A percentile compares a stretch with the other conserved stretches of the same genome.
Conservation (phyloP, 805 yeast species). For the Danielia oregonensis region DNA sequence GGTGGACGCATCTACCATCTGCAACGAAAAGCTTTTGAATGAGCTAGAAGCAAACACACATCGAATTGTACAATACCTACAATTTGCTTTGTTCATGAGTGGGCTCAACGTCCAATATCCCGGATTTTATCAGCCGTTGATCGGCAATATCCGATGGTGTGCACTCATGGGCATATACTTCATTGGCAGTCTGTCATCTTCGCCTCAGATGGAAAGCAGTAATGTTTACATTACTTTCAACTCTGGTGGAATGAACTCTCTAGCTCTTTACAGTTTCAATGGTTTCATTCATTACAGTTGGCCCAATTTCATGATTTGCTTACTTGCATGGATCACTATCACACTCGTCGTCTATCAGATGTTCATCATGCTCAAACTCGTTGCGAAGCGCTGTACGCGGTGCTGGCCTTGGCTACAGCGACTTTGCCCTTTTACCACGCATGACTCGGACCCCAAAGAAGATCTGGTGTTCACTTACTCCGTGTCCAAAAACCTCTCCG, state of each 20-base stretch:
- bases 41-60: slow-evolving; percentile 53
- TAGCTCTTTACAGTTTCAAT: slow-evolving; percentile 29
- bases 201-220: slow-evolving; percentile 16
- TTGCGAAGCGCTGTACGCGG: background rate
- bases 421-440: background rate
- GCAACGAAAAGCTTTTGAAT: slow-evolving; percentile 52
- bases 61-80: slow-evolving; percentile 50
- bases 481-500: slow-evolving; percentile 10
- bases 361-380: slow-evolving; percentile 18
- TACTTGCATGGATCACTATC: slow-evolving; percentile 23
- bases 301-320: slow-evolving; percentile 41
- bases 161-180: slow-evolving; percentile 42
- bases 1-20: slow-evolving; percentile 52
- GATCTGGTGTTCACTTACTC: slow-evolving; percentile 1
- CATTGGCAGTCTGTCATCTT: slow-evolving; percentile 7
- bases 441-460: background rate
- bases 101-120: slow-evolving; percentile 57
- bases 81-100: slow-evolving; percentile 55
- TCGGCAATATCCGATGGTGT: slow-evolving; percentile 52
- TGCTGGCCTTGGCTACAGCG: background rate
- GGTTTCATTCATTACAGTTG: slow-evolving; percentile 29
- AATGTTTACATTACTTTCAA: slow-evolving; percentile 41
- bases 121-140: slow-evolving; percentile 56
- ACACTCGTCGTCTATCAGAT: slow-evolving; percentile 21
- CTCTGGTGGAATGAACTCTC: slow-evolving; percentile 37